These are phyloP conservation scores for Pseudoturritis turrita DNA, from an alignment of 345 rosid species.

Conservation along the genomic window DNA sequence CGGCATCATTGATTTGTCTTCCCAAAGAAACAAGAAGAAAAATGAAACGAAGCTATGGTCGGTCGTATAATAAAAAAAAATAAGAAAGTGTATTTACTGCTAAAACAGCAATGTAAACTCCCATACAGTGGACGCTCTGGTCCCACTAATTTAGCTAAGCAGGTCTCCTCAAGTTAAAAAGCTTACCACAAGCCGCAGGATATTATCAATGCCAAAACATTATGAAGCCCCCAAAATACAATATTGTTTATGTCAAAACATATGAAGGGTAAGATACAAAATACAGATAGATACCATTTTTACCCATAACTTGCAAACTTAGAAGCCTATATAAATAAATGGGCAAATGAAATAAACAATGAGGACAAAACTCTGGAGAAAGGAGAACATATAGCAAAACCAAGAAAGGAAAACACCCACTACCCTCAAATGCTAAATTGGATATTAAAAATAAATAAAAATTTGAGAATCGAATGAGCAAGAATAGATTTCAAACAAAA, in stretches of 20 bases:
- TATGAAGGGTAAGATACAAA: neutral
- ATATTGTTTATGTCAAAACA: constrained; percentile 4
- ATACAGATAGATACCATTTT: neutral
- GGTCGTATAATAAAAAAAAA: too few species aligned
- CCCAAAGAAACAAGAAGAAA: too few species aligned
- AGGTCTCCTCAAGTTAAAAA: too few species aligned
- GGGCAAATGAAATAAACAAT: neutral
- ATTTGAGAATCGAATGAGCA: neutral
- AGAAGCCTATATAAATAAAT: neutral
- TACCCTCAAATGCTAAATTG: neutral
- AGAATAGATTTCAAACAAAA: neutral
- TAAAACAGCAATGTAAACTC: neutral
- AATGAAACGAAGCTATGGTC: too few species aligned
- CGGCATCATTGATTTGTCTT: too few species aligned
- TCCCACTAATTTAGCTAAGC: too few species aligned
- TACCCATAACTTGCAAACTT: constrained; percentile 4
- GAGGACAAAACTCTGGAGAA: constrained; percentile 18
- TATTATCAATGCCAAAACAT: neutral
- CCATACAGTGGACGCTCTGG: too few species aligned
- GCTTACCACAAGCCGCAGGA: too few species aligned
- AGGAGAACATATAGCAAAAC: neutral
- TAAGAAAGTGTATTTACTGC: neutral
- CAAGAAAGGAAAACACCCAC: neutral
- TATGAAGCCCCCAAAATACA: neutral
- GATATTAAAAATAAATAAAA: neutral